Conservation (phyloP, 2,329 filamentous ascomycete genomes). For the Aureobasidium vineae region DNA sequence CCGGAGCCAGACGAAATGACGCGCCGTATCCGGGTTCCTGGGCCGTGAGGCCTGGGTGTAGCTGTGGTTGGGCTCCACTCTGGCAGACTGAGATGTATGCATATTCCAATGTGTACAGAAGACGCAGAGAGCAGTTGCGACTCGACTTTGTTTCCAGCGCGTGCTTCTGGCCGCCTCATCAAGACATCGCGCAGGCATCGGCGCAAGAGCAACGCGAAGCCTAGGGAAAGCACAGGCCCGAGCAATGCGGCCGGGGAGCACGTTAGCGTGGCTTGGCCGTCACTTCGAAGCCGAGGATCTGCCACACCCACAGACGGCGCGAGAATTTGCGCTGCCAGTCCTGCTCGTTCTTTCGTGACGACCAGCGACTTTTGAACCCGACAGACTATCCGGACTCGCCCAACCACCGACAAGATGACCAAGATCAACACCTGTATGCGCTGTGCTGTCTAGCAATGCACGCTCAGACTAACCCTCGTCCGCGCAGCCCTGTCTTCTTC, state of each 20-base stretch:
- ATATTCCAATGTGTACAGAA: background rate
- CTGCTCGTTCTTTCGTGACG: conserved; percentile 15
- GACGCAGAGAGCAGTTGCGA: background rate
- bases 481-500: conserved; percentile 67
- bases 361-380: conserved; percentile 26
- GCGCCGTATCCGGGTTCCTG: background rate
- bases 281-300: conserved; percentile 1
- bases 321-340: background rate
- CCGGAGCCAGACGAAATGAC: background rate
- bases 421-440: conserved; percentile 64
- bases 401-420: conserved; percentile 59
- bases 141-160: background rate
- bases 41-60: background rate
- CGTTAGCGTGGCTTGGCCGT: background rate
- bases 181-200: background rate
- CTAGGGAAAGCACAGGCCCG: background rate
- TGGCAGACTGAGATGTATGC: background rate
- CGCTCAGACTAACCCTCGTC: conserved; percentile 13
- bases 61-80: background rate
- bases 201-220: conserved; percentile 5
- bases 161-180: background rate
- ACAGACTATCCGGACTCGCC: conserved; percentile 25
- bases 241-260: background rate
- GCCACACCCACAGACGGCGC: conserved; percentile 1
- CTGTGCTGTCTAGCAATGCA: background rate